These are phyloP conservation scores for Articulospora tetracladia DNA, from an alignment of 495 filamentous ascomycete genomes.

Conservation along the genomic window DNA sequence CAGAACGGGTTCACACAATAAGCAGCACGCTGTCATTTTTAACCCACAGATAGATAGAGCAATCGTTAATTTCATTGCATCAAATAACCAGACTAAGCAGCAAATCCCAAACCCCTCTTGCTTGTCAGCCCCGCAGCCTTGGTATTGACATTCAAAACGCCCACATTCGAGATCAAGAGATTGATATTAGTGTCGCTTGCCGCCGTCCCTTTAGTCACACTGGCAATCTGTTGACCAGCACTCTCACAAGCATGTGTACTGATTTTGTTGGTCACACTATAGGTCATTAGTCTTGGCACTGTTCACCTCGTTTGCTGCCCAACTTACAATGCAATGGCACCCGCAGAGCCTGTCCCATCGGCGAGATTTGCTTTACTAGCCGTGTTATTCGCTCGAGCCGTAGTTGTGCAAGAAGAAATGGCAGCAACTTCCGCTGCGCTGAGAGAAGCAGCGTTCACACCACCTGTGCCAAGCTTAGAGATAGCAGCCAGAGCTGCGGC, in stretches of 20 bases:
- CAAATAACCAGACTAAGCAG: neutral
- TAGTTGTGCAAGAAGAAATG: neutral
- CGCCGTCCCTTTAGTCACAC: constrained; percentile 1
- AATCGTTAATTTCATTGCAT: no score
- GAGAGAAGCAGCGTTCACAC: constrained; percentile 5
- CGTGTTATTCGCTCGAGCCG: constrained; percentile 3
- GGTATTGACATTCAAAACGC: constrained; percentile 16
- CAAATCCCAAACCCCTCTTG: neutral
- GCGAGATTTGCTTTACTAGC: constrained; percentile 9
- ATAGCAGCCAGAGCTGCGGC: constrained; percentile 17
- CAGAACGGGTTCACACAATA: no score
- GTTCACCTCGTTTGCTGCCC: neutral
- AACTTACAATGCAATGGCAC: constrained; percentile 17
- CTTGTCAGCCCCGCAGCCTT: constrained; percentile 8
- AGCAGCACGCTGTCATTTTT: no score
- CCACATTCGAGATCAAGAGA: constrained; percentile 15
- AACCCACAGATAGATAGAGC: no score
- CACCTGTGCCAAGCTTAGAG: constrained; percentile 14
- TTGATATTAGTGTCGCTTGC: constrained; percentile 9
- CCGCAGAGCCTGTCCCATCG: constrained; percentile 8
- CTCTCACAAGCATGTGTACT: constrained; percentile 10
- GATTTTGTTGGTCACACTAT: constrained; percentile 16
- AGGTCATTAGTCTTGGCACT: neutral
- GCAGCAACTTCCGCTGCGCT: constrained; percentile 7
- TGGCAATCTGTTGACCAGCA: constrained; percentile 11